Evolutionary conservation across 2,329 filamentous ascomycete genomes (phyloP).

Genomic region (Cryphonectria japonica): DNA sequence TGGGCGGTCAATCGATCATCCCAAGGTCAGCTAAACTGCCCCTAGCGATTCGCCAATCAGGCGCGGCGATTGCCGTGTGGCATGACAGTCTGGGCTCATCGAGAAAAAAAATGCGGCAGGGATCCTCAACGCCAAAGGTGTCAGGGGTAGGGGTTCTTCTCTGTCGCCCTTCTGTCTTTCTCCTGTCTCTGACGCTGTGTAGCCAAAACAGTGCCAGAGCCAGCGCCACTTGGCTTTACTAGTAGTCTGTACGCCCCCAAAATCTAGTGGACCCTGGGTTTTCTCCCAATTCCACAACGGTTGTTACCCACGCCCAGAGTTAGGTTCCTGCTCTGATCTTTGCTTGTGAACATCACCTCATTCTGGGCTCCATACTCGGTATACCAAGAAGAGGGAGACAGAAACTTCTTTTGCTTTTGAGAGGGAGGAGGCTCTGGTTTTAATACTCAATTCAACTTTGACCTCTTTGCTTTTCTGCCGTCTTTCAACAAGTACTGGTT

Average conservation of each 20-base stretch:
- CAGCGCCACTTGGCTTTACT: background rate
- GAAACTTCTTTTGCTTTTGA: background rate
- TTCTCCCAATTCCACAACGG: background rate
- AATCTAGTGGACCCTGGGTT: background rate
- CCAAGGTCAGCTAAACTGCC: conserved; percentile 16
- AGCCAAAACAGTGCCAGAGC: background rate
- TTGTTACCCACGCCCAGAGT: background rate
- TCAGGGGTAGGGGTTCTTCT: background rate
- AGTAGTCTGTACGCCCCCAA: background rate
- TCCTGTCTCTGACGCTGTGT: background rate
- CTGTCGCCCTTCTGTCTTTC: background rate
- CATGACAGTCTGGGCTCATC: conserved; percentile 26
- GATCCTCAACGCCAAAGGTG: background rate
- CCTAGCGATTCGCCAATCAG: conserved; percentile 29
- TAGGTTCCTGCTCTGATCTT: conserved; percentile 5
- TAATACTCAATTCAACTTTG: too few species aligned
- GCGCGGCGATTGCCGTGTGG: conserved; percentile 28
- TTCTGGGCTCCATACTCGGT: background rate
- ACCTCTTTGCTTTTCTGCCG: background rate
- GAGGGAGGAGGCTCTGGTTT: background rate
- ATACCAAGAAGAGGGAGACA: background rate
- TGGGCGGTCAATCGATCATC: conserved; percentile 18
- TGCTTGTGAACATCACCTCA: conserved; percentile 16
- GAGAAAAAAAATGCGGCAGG: conserved; percentile 19
- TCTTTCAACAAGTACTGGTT: background rate